A percentile compares a stretch with the other conserved stretches of the same genome.
Evolutionary conservation across 2,329 filamentous ascomycete species (phyloP).

Genomic region (Elsinoe australis): DNA sequence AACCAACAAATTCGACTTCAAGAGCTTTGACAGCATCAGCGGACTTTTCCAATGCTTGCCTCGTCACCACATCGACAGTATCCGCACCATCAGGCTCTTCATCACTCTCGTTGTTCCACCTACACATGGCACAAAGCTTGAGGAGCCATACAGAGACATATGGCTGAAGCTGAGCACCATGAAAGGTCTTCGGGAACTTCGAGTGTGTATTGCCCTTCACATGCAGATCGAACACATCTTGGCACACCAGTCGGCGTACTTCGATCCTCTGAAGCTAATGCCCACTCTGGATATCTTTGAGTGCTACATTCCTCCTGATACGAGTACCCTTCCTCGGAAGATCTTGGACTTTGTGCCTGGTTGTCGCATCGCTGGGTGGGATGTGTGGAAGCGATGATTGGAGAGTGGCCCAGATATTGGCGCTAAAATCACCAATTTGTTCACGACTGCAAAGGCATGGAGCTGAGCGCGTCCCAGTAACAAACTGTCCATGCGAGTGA

Average conservation of each 20-base stretch:
- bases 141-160: neutral
- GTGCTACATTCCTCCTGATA: constrained; percentile 9
- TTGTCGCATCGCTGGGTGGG: constrained; percentile 8
- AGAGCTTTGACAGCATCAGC: neutral
- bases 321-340: neutral
- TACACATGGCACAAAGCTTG: neutral
- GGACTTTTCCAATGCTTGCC: neutral
- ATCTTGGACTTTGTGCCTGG: neutral
- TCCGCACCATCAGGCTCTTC: neutral
- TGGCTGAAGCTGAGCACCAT: constrained; percentile 4
- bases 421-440: no score
- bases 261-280: neutral
- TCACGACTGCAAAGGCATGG: no score
- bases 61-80: neutral
- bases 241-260: neutral
- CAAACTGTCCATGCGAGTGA: no score
- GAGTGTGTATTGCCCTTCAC: constrained; percentile 4
- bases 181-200: neutral
- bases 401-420: neutral
- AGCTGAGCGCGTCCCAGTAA: no score
- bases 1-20: constrained; percentile 3
- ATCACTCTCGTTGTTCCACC: neutral
- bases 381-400: constrained; percentile 9
- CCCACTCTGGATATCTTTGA: neutral
- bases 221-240: constrained; percentile 2